These are phyloP conservation scores for Isochrysis galbana DNA, from an alignment of 78 protist genomes.

Conservation along the genomic window DNA sequence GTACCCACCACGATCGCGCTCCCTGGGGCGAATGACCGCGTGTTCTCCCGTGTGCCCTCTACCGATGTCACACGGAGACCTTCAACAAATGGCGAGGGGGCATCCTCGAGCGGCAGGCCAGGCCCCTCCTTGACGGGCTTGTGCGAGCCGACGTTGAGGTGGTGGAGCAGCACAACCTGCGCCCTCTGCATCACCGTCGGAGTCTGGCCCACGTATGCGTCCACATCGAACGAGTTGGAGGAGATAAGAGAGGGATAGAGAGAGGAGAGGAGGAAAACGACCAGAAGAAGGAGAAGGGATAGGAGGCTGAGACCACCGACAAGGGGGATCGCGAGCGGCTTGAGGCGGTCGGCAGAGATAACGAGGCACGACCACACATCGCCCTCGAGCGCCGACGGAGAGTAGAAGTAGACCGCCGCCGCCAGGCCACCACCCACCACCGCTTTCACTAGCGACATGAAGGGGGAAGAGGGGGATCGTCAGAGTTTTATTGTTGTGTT, in stretches of 20 bases:
- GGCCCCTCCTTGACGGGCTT: not conserved
- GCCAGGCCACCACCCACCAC: not conserved
- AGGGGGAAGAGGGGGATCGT: no score
- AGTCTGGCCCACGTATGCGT: not conserved
- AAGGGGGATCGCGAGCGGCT: not conserved
- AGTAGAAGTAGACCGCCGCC: not conserved
- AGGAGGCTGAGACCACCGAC: not conserved
- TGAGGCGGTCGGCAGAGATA: not conserved
- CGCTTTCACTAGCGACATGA: not conserved
- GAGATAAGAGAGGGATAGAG: not conserved
- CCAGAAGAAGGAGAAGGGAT: not conserved
- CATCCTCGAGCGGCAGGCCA: not conserved
- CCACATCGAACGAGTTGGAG: not conserved
- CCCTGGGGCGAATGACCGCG: not conserved
- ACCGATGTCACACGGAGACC: not conserved
- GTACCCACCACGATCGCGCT: slow-evolving; percentile 23
- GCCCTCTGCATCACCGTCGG: not conserved
- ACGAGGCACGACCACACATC: not conserved
- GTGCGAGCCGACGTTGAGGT: not conserved
- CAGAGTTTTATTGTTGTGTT: no score
- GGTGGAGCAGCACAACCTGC: not conserved
- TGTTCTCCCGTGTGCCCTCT: not conserved
- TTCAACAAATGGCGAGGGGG: not conserved
- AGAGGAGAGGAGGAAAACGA: not conserved
- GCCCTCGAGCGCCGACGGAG: not conserved